These are phyloP conservation scores for Pelargonium nanum DNA, from an alignment of 345 rosid species.

Conservation along the genomic window DNA sequence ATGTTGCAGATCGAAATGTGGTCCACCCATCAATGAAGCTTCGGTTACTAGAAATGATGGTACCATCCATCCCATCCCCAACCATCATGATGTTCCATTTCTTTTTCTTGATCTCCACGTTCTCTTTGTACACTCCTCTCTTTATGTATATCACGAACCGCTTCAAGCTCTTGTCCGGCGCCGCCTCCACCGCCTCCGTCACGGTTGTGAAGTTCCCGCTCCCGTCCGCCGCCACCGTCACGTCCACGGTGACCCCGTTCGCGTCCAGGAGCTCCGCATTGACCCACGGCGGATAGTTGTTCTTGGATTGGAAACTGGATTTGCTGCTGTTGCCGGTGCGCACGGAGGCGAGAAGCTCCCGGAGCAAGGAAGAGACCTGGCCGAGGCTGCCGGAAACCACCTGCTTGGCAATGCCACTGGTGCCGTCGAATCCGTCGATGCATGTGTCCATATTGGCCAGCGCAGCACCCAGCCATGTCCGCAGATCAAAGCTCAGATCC, in stretches of 20 bases:
- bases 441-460: slow-evolving; percentile 73
- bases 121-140: slow-evolving; percentile 58
- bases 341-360: slow-evolving; percentile 28
- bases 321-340: neutral
- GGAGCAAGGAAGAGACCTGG: slow-evolving; percentile 38
- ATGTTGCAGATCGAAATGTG: slow-evolving; percentile 78
- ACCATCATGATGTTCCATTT: slow-evolving; percentile 75
- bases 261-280: slow-evolving; percentile 41
- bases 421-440: slow-evolving; percentile 64
- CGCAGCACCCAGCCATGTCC: slow-evolving; percentile 76
- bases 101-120: slow-evolving; percentile 70
- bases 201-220: slow-evolving; percentile 53
- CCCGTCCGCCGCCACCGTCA: slow-evolving; percentile 66
- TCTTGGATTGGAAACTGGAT: neutral
- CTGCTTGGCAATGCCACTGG: slow-evolving; percentile 36
- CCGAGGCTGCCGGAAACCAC: slow-evolving; percentile 41
- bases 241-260: slow-evolving; percentile 32
- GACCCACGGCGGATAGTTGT: neutral
- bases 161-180: slow-evolving; percentile 41
- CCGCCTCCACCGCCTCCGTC: slow-evolving; percentile 56
- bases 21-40: slow-evolving; percentile 71
- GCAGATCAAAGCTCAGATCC: slow-evolving; percentile 52
- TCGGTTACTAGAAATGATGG: slow-evolving; percentile 56
- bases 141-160: slow-evolving; percentile 50
- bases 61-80: slow-evolving; percentile 60